Evolutionary conservation across 2,329 filamentous ascomycete species (phyloP), one percentile per base, ranked within the genome.

Genomic region (Huntiella omanensis): DNA sequence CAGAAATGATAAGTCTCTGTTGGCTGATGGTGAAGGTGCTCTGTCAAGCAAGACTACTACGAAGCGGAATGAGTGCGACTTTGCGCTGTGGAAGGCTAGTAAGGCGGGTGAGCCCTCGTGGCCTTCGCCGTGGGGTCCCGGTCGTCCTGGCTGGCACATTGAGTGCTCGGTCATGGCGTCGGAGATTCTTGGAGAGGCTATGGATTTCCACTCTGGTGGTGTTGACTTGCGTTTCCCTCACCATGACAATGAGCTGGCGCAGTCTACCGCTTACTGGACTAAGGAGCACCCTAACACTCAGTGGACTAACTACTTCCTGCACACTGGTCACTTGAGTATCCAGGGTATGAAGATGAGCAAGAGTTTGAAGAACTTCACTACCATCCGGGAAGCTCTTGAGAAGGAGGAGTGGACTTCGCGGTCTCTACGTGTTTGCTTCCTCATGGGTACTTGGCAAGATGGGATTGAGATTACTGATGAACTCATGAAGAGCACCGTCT

Each of bases 101-200:
- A 95, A 93, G 63, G 75, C 83, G 11, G 88, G 88, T 38, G 88
- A 96, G 67, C 88, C 88, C 0, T 82, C 75, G 53, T 96, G 88
- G 88, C 69, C 77, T 4, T 91, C 82, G 54, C 77, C 77, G 3
- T 96, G 88, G 87, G 86, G 88, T 4, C 70, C 77, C 47, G 87
- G 87, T 4, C 71, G 88, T 39, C 88, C 88, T 1, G 88, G 88
- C 13, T 96, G 88, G 88, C 88, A 95, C 58, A 95, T 95, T 56
- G 87, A 95, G 64, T 95, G 88, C 75, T 87, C 81, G 1, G 86
- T 86, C 12, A 95, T 96, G 88, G 86, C 87, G 0, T 88, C 83
- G 2, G 83, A 87, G 52, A 73, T 86, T n/a, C 66, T 96, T 1
- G 87, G 87, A 4, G 70, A 77, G 22, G 72, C 79, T 51, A 86